phyloP scores from a whole-genome alignment of 805 yeast genomes.

The Candida ficus region DNA sequence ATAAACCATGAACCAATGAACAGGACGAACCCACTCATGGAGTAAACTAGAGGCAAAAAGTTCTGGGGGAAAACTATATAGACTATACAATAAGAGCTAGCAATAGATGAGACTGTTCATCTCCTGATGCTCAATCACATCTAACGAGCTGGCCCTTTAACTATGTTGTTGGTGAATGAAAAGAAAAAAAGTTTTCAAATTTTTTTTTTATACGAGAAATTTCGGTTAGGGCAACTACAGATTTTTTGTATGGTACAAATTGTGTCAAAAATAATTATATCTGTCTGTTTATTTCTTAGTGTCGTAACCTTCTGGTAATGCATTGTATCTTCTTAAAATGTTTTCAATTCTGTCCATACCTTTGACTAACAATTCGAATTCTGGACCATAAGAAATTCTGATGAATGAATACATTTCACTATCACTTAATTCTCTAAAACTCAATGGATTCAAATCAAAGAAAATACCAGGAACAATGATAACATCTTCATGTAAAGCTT shows the following conservation, averaged over 20 bases:
- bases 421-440: constrained; percentile 43
- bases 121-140: not conserved
- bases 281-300: too few relatives aligned
- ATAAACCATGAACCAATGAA: constrained; percentile 21
- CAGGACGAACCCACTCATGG: constrained; percentile 29
- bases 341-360: constrained; percentile 61
- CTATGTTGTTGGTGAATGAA: not conserved
- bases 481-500: constrained; percentile 53
- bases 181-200: not conserved
- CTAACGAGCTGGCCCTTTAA: not conserved
- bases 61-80: constrained; percentile 9
- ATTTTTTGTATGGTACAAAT: too few relatives aligned
- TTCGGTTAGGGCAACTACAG: too few relatives aligned
- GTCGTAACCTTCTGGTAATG: constrained; percentile 33
- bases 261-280: too few relatives aligned
- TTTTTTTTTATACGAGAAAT: not conserved
- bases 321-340: constrained; percentile 38
- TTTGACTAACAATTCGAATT: constrained; percentile 39
- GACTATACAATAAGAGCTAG: not conserved
- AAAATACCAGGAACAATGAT: constrained; percentile 61
- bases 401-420: constrained; percentile 57
- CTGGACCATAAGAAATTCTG: constrained; percentile 58
- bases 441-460: constrained; percentile 53
- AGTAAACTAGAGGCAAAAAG: constrained; percentile 25
- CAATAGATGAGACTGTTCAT: not conserved